Percentiles rank a stretch among this genome's conserved stretches.
phyloP scores from a whole-genome alignment of 257 asterid genomes.

The Phtheirospermum japonicum region DNA sequence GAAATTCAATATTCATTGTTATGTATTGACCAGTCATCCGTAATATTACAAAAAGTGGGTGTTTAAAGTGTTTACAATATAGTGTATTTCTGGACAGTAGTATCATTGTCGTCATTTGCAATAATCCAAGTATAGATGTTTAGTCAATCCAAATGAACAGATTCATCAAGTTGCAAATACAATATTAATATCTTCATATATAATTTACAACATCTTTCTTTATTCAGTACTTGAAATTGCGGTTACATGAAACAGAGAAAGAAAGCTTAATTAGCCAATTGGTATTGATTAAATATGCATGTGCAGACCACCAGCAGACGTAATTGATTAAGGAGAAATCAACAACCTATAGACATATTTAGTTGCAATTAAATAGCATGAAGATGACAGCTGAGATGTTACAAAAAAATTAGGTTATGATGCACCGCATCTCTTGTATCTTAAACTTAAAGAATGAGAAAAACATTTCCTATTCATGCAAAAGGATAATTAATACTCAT shows the following conservation, averaged over 20 bases:
- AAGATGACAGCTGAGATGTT: conserved; percentile 23
- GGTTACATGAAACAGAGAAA: too few relatives aligned
- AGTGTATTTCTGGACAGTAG: not conserved
- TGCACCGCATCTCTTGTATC: not conserved
- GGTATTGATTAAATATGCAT: not conserved
- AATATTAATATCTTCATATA: too few relatives aligned
- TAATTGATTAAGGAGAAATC: not conserved
- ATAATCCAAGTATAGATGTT: not conserved
- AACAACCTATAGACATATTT: not conserved
- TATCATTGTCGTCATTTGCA: not conserved
- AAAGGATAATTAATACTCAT: too few relatives aligned
- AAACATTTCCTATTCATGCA: conserved; percentile 16
- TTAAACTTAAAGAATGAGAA: conserved; percentile 24
- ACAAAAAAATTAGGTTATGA: not conserved
- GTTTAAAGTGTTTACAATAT: too few relatives aligned
- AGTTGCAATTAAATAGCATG: conserved; percentile 5
- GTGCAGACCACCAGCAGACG: too few relatives aligned
- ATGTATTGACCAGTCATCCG: too few relatives aligned
- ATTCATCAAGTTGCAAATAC: too few relatives aligned
- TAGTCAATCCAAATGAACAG: too few relatives aligned
- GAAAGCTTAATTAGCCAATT: conserved; percentile 11
- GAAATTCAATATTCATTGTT: not conserved
- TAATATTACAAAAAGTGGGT: too few relatives aligned
- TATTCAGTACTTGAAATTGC: too few relatives aligned
- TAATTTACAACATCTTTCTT: too few relatives aligned